Evolutionary conservation across 345 rosid species (phyloP).

Genomic region (Acer saccharum): DNA sequence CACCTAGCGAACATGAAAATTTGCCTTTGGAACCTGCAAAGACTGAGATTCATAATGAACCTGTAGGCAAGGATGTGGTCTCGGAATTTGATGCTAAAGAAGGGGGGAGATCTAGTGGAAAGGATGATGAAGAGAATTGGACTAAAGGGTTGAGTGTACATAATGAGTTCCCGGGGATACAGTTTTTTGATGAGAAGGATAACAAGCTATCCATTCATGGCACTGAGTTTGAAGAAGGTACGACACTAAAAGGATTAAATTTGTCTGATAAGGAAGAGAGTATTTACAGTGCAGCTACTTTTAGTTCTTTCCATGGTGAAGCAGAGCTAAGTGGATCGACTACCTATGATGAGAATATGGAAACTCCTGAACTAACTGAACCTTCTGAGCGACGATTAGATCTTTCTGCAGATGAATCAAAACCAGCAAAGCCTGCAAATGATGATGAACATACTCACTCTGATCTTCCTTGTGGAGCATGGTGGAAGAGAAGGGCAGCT

Average conservation of each 20-base stretch:
- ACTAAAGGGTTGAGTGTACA: slow-evolving; percentile 50
- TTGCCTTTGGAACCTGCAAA: slow-evolving; percentile 46
- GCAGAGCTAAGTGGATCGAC: slow-evolving; percentile 48
- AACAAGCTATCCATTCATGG: slow-evolving; percentile 27
- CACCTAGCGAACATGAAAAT: slow-evolving; percentile 72
- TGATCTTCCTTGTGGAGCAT: slow-evolving; percentile 73
- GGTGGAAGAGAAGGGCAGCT: slow-evolving; percentile 95
- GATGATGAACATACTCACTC: slow-evolving; percentile 46
- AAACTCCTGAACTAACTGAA: slow-evolving; percentile 40
- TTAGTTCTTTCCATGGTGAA: slow-evolving; percentile 56
- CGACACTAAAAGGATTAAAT: slow-evolving; percentile 34
- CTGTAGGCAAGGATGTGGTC: slow-evolving; percentile 39
- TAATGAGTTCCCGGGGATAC: slow-evolving; percentile 57
- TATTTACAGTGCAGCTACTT: slow-evolving; percentile 48
- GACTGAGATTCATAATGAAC: slow-evolving; percentile 39
- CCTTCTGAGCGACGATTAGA: slow-evolving; percentile 32
- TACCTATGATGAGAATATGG: slow-evolving; percentile 36
- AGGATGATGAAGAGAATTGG: slow-evolving; percentile 62
- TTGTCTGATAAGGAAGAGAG: slow-evolving; percentile 46
- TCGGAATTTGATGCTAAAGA: slow-evolving; percentile 40
- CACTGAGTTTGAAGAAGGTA: slow-evolving; percentile 45
- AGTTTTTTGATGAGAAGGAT: slow-evolving; percentile 48
- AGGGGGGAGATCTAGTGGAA: slow-evolving; percentile 44
- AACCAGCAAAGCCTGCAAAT: slow-evolving; percentile 33
- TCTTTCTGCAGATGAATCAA: slow-evolving; percentile 39